Evolutionary conservation across 2,329 filamentous ascomycete genomes (phyloP).

Genomic region (Penicillium expansum): DNA sequence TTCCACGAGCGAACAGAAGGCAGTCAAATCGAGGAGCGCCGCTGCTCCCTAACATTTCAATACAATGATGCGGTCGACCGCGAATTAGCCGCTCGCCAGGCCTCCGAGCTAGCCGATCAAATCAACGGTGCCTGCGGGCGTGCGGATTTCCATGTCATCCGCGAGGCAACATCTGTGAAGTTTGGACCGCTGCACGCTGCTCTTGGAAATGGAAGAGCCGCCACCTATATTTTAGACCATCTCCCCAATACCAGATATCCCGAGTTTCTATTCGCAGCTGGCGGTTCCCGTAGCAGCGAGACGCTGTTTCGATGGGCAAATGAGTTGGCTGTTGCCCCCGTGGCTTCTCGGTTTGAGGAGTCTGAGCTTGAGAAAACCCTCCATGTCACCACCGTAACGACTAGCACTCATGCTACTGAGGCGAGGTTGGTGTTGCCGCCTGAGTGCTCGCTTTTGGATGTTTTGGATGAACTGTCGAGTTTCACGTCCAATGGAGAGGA

Average conservation of each 20-base stretch:
- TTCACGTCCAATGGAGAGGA: background rate
- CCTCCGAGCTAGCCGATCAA: slow-evolving; percentile 83
- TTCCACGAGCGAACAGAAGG: slow-evolving; percentile 86
- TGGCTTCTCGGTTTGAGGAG: background rate
- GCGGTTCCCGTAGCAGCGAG: slow-evolving; percentile 86
- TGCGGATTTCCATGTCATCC: slow-evolving; percentile 78
- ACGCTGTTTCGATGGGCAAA: slow-evolving; percentile 95
- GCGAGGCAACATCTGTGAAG: slow-evolving; percentile 73
- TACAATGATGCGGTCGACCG: slow-evolving; percentile 76
- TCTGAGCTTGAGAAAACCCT: background rate
- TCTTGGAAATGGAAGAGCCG: slow-evolving; percentile 48
- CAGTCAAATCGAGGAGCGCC: slow-evolving; percentile 77
- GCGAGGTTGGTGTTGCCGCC: slow-evolving; percentile 78
- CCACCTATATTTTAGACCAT: slow-evolving; percentile 65
- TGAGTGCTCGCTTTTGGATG: slow-evolving; percentile 44
- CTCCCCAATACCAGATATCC: slow-evolving; percentile 56
- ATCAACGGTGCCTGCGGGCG: slow-evolving; percentile 87
- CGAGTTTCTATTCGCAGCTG: slow-evolving; percentile 84
- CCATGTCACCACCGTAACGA: slow-evolving; percentile 72
- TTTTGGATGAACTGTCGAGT: slow-evolving; percentile 7
- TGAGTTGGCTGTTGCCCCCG: slow-evolving; percentile 53
- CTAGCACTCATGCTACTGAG: slow-evolving; percentile 80
- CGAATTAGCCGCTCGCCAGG: slow-evolving; percentile 72
- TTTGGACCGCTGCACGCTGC: slow-evolving; percentile 76
- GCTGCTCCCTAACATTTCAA: slow-evolving; percentile 83